phyloP scores from a whole-genome alignment of 805 yeast genomes.

The Pichia thaimueangensis region DNA sequence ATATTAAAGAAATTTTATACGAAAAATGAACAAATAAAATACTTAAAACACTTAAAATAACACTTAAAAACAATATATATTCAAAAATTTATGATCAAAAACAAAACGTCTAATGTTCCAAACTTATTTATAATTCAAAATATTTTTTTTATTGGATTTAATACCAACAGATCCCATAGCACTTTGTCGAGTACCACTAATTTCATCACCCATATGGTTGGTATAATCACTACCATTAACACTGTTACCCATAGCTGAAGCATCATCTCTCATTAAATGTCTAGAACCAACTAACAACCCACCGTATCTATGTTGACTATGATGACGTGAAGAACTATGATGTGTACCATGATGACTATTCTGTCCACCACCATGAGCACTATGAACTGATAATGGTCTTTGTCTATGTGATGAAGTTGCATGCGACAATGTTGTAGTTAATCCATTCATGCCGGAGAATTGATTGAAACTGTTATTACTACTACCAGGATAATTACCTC shows the following conservation, averaged over 20 bases:
- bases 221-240: neutral
- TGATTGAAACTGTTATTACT: conserved; percentile 6
- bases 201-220: neutral
- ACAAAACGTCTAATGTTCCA: no score
- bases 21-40: neutral
- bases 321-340: conserved; percentile 3
- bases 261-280: conserved; percentile 4
- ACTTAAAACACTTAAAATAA: neutral
- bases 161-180: neutral
- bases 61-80: neutral
- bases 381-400: conserved; percentile 4
- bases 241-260: neutral
- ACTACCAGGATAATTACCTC: neutral
- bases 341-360: conserved; percentile 6
- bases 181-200: neutral
- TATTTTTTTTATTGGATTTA: conserved; percentile 3
- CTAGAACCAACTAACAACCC: conserved; percentile 4
- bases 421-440: neutral
- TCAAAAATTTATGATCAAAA: no score
- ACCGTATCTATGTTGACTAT: conserved; percentile 2
- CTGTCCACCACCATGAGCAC: conserved; percentile 4
- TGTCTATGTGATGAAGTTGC: neutral
- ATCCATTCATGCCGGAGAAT: neutral
- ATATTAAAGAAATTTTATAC: no score
- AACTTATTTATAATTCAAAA: conserved; percentile 5